A percentile compares a stretch with the other conserved stretches of the same genome.
phyloP scores from a whole-genome alignment of 2,329 filamentous ascomycete genomes.

The Ceratocystis diversiconidia region DNA sequence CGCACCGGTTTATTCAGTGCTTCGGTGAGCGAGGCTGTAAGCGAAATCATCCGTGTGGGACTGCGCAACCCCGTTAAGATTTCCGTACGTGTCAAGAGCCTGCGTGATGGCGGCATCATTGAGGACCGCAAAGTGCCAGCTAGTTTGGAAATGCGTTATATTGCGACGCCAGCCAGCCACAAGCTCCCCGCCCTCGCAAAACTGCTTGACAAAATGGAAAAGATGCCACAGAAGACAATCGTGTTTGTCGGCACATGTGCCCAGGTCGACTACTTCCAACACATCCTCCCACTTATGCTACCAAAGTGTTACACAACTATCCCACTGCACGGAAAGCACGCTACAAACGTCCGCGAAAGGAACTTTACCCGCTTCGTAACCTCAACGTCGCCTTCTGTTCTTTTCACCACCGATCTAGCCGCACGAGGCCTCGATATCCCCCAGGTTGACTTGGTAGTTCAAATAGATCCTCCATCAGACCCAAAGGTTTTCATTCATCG shows the following conservation, averaged over 20 bases:
- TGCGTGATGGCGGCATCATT: conserved; percentile 47
- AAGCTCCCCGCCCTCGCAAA: conserved; percentile 64
- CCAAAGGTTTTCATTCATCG: conserved; percentile 93
- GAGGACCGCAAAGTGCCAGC: conserved; percentile 83
- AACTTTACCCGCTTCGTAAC: conserved; percentile 73
- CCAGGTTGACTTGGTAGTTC: conserved; percentile 78
- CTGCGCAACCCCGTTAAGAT: conserved; percentile 90
- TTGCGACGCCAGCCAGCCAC: conserved; percentile 58
- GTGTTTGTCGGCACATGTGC: conserved; percentile 90
- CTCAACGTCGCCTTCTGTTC: conserved; percentile 58
- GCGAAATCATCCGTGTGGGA: conserved; percentile 82
- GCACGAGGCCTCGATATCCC: conserved; percentile 85
- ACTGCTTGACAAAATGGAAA: conserved; percentile 54
- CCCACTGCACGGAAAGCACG: conserved; percentile 83
- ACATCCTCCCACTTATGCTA: conserved; percentile 60
- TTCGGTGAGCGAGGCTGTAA: conserved; percentile 87
- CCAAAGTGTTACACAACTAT: conserved; percentile 55
- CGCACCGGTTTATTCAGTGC: conserved; percentile 90
- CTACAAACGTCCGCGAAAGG: conserved; percentile 71
- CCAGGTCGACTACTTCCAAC: conserved; percentile 84
- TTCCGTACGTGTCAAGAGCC: conserved; percentile 74
- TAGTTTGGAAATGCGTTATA: conserved; percentile 81
- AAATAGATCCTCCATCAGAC: conserved; percentile 35
- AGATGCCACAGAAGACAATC: conserved; percentile 69
- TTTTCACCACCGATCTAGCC: conserved; percentile 86